These are phyloP conservation scores for Plasmodium falciparum DNA, from an alignment of 169 alveolate genomes.

Conservation along the genomic window DNA sequence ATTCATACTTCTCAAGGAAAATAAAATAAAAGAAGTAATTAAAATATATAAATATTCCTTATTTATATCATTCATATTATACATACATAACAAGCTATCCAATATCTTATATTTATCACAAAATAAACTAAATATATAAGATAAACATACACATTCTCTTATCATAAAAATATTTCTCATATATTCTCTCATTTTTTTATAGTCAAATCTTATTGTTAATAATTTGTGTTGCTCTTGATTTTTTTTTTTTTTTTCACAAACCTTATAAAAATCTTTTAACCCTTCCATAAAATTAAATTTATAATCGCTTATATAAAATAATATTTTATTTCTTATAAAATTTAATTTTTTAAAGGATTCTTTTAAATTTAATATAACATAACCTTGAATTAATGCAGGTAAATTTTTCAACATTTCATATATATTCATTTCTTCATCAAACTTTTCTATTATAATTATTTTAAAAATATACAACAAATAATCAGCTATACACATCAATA, in stretches of 20 bases:
- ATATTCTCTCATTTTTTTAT: slow-evolving; percentile 31
- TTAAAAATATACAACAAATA: slow-evolving; percentile 38
- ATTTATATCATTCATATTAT: slow-evolving; percentile 37
- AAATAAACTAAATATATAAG: slow-evolving; percentile 52
- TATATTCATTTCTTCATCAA: slow-evolving; percentile 41
- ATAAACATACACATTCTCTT: slow-evolving; percentile 51
- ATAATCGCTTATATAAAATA: slow-evolving; percentile 30
- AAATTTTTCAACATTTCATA: slow-evolving; percentile 52
- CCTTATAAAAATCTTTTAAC: slow-evolving; percentile 50
- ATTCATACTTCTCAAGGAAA: slow-evolving; percentile 57
- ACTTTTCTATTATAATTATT: slow-evolving; percentile 49
- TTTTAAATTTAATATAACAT: slow-evolving; percentile 54
- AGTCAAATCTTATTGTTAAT: slow-evolving; percentile 31
- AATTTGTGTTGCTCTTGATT: slow-evolving; percentile 15
- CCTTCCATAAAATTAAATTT: slow-evolving; percentile 54
- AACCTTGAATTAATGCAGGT: slow-evolving; percentile 67
- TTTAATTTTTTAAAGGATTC: slow-evolving; percentile 53
- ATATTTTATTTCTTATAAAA: slow-evolving; percentile 54
- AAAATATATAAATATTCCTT: slow-evolving; percentile 55
- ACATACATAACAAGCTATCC: slow-evolving; percentile 60
- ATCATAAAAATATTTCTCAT: slow-evolving; percentile 55
- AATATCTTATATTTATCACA: slow-evolving; percentile 33
- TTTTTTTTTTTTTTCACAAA: background rate
- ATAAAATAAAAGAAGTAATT: slow-evolving; percentile 41
- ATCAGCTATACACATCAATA: slow-evolving; percentile 64